Evolutionary conservation across 1,139 yeast genomes (phyloP), one percentile per base, ranked within the genome.

Genomic region (Geotrichum macrosporum): DNA sequence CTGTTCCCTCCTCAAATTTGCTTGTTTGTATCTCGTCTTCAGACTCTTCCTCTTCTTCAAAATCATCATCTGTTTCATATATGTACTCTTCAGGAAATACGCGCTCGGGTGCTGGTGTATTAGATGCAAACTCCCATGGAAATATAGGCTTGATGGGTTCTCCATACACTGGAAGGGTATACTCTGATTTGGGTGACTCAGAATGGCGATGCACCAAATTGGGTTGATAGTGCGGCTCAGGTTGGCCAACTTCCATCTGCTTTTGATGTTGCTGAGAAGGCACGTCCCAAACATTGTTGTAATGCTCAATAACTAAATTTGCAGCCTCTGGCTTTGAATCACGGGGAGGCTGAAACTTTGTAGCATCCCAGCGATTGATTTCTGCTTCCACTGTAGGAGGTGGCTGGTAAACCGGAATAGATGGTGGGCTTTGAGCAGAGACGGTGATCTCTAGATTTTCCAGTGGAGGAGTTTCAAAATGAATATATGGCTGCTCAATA

Each of bases 341-440:
- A 24, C 58, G 54, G 19, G 76, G 73, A 5, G 78, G 77, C 19
- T 63, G 66, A 40, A 63, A 66, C 35, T 52, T 53, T 1, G 69
- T 60, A 1, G 76, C 72, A 47, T 73, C 69, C 77, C 78, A 73
- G 34, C 63, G 58, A 43, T 59, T 52, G 15, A 58, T 50, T 27
- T 58, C 58, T 2, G 67, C 65, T 30, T 50, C 53, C 38, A 68
- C 57, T 5, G 65, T 56, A 41, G 51, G 40, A 18, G 56, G 44
- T 42, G 58, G 55, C 46, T 56, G 47, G n/a, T 39, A 34, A 27
- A 48, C 39, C 1, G 45, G 47, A 2, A 37, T 35, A 3, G 41
- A 39, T 3, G 40, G 39, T 13, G 47, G 48, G 13, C 34, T 47
- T 9, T 16, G 34, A n/a, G n/a, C n/a, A n/a, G n/a, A n/a, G n/a